Evolutionary conservation across 257 asterid genomes (phyloP).

Genomic region (Prunella vulgaris): DNA sequence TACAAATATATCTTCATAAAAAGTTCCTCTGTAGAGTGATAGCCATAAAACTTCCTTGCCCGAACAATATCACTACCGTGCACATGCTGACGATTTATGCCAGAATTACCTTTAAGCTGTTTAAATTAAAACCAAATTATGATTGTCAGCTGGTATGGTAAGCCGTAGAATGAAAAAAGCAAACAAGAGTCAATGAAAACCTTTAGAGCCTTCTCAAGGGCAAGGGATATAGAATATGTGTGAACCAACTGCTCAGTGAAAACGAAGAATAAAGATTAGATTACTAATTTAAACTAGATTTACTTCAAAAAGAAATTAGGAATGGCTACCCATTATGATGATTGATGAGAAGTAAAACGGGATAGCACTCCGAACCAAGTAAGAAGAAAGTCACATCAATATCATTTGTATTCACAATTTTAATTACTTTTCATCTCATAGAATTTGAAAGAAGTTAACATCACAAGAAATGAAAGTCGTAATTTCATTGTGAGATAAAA

Average conservation of each 20-base stretch:
- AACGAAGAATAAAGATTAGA: conserved; percentile 17
- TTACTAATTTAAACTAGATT: neutral
- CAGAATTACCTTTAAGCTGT: conserved; percentile 77
- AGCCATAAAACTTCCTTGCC: conserved; percentile 85
- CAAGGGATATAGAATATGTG: conserved; percentile 42
- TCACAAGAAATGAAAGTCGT: neutral
- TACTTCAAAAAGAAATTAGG: neutral
- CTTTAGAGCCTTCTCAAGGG: conserved; percentile 88
- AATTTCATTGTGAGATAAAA: neutral
- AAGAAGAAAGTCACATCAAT: neutral
- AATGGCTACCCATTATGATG: neutral
- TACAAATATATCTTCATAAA: conserved; percentile 93
- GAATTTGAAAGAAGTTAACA: no score
- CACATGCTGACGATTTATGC: conserved; percentile 87
- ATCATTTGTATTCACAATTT: neutral
- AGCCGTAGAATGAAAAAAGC: conserved; percentile 19
- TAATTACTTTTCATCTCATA: neutral
- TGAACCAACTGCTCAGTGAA: conserved; percentile 49
- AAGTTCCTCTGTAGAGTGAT: conserved; percentile 81
- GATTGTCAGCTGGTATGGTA: conserved; percentile 14
- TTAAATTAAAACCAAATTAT: conserved; percentile 16
- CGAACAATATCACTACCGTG: conserved; percentile 79
- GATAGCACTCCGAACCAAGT: neutral
- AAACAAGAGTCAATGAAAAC: conserved; percentile 29
- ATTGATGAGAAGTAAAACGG: neutral